Conservation (phyloP, 148 eudicot genomes). For the Rheum nobile region DNA sequence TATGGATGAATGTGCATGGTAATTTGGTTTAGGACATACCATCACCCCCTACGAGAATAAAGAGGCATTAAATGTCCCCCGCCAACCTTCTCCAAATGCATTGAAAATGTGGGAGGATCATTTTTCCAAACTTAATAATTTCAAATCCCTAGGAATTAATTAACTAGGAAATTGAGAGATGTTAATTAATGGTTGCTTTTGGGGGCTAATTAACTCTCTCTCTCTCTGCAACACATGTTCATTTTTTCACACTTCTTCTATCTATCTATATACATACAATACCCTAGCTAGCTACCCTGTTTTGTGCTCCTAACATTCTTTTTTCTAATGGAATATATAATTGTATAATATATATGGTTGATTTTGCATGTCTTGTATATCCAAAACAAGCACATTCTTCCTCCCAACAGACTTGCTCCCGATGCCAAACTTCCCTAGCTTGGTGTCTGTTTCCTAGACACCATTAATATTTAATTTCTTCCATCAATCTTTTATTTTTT, state of each 20-base stretch:
- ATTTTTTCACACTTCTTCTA: neutral
- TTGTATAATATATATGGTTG: neutral
- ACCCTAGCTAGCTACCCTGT: neutral
- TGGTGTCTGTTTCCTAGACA: neutral
- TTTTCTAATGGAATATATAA: neutral
- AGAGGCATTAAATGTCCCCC: constrained; percentile 5
- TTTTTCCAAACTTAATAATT: neutral
- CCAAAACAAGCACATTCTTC: constrained; percentile 1
- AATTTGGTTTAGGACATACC: neutral
- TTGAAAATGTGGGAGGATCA: neutral
- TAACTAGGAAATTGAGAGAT: too few relatives aligned
- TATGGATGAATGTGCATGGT: neutral
- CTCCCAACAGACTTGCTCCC: constrained; percentile 7
- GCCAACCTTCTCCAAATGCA: constrained; percentile 6
- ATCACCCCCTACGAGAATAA: neutral
- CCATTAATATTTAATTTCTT: neutral
- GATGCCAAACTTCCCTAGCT: neutral
- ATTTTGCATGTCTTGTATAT: constrained; percentile 2
- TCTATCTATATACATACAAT: neutral
- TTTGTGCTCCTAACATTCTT: neutral
- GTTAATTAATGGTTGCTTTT: neutral
- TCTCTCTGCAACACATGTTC: constrained; percentile 1
- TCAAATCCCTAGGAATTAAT: neutral
- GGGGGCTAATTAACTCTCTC: neutral
- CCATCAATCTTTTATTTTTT: neutral